Evolutionary conservation across 768 basidiomycete genomes (phyloP).

Genomic region (Psilocybe sp.): DNA sequence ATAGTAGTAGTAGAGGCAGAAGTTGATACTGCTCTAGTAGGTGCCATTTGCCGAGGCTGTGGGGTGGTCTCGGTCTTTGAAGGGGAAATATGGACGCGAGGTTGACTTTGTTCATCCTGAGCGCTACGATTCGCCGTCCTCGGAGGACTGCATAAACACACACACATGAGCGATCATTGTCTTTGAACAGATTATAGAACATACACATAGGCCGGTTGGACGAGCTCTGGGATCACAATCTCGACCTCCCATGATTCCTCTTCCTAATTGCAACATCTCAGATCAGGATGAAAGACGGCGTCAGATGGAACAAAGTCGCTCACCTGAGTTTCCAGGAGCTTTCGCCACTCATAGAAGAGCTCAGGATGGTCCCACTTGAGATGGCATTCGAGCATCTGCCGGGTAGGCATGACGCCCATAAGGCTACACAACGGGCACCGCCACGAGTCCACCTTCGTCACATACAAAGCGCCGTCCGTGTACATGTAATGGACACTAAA

Average conservation of each 20-base stretch:
- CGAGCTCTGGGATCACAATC: slow-evolving; percentile 1
- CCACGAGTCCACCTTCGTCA: slow-evolving; percentile 18
- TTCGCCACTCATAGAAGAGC: slow-evolving; percentile 20
- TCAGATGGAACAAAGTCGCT: neutral
- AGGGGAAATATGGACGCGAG: too few relatives aligned
- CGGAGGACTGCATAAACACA: too few relatives aligned
- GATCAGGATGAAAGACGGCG: neutral
- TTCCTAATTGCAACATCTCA: neutral
- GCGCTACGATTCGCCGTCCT: too few relatives aligned
- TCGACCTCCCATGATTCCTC: neutral
- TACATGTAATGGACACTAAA: slow-evolving; percentile 23
- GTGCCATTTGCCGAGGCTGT: too few relatives aligned
- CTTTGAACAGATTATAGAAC: too few relatives aligned
- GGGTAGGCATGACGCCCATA: slow-evolving; percentile 17
- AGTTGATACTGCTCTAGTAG: too few relatives aligned
- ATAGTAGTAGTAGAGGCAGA: too few relatives aligned
- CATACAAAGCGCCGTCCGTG: slow-evolving; percentile 11
- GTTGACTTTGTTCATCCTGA: too few relatives aligned
- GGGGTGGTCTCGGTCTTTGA: too few relatives aligned
- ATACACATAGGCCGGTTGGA: too few relatives aligned
- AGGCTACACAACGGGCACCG: slow-evolving; percentile 25
- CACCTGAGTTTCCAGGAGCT: slow-evolving; percentile 12
- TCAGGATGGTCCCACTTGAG: slow-evolving; percentile 23
- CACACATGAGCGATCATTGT: too few relatives aligned
- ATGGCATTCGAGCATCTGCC: slow-evolving; percentile 25